Evolutionary conservation across 352 stramenopile species (phyloP).

Genomic region (Globisporangium spinosum): DNA sequence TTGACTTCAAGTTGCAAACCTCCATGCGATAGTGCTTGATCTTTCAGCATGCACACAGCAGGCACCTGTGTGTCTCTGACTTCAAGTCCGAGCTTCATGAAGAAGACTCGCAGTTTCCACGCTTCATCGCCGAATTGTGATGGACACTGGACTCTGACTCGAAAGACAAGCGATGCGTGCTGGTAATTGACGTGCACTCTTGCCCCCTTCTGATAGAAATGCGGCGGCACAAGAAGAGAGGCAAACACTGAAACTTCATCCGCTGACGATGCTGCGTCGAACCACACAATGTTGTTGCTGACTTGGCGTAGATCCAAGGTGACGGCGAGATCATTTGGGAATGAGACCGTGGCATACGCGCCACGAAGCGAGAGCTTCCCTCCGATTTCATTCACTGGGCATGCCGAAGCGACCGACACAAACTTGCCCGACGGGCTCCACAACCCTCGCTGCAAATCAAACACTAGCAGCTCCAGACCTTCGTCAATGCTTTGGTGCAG

Average conservation of each 20-base stretch:
- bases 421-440: constrained; percentile 13
- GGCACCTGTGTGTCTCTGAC: constrained; percentile 43
- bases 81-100: constrained; percentile 43
- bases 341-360: constrained; percentile 18
- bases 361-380: constrained; percentile 13
- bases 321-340: constrained; percentile 21
- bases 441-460: constrained; percentile 11
- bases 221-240: constrained; percentile 35
- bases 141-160: constrained; percentile 5
- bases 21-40: neutral
- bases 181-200: constrained; percentile 34
- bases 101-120: constrained; percentile 48
- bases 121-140: constrained; percentile 12
- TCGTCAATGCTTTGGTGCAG: constrained; percentile 7
- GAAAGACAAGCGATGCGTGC: constrained; percentile 36
- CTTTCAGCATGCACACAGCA: neutral
- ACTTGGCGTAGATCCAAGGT: constrained; percentile 49
- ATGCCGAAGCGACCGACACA: constrained; percentile 6
- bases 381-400: constrained; percentile 16
- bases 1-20: neutral
- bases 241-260: constrained; percentile 29
- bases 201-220: constrained; percentile 29
- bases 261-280: constrained; percentile 30
- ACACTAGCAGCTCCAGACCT: neutral
- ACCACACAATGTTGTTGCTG: constrained; percentile 37